Evolutionary conservation across 2,329 filamentous ascomycete genomes (phyloP), one percentile per base, ranked within the genome.

Genomic region (Stenocarpella maydis): DNA sequence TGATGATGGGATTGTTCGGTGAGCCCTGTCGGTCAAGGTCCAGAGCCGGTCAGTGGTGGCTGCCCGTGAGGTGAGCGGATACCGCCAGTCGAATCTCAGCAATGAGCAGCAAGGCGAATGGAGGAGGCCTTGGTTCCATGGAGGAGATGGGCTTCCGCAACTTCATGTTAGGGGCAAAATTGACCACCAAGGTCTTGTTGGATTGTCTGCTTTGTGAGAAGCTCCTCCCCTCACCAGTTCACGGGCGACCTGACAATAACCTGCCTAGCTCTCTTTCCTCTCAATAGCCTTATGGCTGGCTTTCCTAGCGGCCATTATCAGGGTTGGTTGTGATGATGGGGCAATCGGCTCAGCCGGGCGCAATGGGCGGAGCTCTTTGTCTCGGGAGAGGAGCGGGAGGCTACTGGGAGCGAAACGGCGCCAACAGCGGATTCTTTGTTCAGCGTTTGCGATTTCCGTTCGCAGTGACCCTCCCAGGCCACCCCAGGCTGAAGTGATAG

Each of bases 361-460:
- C 55, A 43, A 60, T 58, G 54, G 63, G 54, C 21, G 67, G 54
- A 43, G 47, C 49, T 67, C 69, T 71, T 71, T 81, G 80, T 82
- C 78, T 82, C 80, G 80, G 81, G 80, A 81, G 77, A 80, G 78
- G 76, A 77, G 79, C 80, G 80, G 81, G 80, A 81, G 76, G 80
- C 79, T 76, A 78, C 80, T 77, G 77, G 72, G 68, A 73, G 71
- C 71, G 71, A 69, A 65, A 60, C 71, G 69, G 71, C 60, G 60
- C 71, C 72, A 73, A 70, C 71, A 74, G 69, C 70, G 61, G 71
- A 71, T 73, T 75, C 74, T 77, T 77, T 75, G 72, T 76, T 66
- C 73, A 68, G 74, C 76, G 76, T 77, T 77, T 77, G 76, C 75
- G 73, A 63, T 26, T 74, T 76, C 75, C 76, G 75, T 76, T 75